Evolutionary conservation across 1,139 yeast species (phyloP), one percentile per base, ranked within the genome.

Genomic region (Kazachstania sp.): DNA sequence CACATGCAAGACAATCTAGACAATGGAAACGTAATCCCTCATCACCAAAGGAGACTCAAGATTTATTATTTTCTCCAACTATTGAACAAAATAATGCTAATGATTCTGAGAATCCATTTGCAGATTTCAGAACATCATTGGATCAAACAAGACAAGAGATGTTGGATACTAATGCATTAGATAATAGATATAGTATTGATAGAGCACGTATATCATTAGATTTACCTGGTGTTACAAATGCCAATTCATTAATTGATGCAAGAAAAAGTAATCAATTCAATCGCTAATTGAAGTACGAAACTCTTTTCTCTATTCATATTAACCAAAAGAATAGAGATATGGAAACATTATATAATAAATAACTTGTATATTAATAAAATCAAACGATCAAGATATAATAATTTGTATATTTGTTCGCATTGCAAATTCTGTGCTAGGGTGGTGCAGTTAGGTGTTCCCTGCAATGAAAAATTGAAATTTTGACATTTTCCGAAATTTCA

Each of bases 151-250:
- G 72, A 50, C 48, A 53, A 5, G 56, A 60, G 5, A 68, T 68
- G 71, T 45, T 64, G 43, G 60, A 65, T 35, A 61, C 63, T 9
- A 58, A 64, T 41, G 66, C 68, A 49, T 53, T 68, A 19, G 69
- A 66, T 49, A 63, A 61, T 32, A 58, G 71, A 48, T 59, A 60
- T 37, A 66, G 71, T 4, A 58, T 66, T 31, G 71, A 68, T 41
- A 62, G 67, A 41, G 71, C 71, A 2, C 62, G 71, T 53, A 52
- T 65, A 1, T 68, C 72, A 6, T 52, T 68, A 31, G 72, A 68
- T n/a, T 51, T 68, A 31, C 72, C 72, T 5, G 71, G 72, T 15
- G 54, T 67, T 31, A 68, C 71, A 0, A 63, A 60, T 45, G 72
- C 72, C 1, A 61, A 58, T 20, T 51, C 59, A 1, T 49, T 68